A percentile compares a stretch with the other conserved stretches of the same genome.
Conservation (phyloP, 2,329 filamentous ascomycete genomes). For the Fusarium sp. region DNA sequence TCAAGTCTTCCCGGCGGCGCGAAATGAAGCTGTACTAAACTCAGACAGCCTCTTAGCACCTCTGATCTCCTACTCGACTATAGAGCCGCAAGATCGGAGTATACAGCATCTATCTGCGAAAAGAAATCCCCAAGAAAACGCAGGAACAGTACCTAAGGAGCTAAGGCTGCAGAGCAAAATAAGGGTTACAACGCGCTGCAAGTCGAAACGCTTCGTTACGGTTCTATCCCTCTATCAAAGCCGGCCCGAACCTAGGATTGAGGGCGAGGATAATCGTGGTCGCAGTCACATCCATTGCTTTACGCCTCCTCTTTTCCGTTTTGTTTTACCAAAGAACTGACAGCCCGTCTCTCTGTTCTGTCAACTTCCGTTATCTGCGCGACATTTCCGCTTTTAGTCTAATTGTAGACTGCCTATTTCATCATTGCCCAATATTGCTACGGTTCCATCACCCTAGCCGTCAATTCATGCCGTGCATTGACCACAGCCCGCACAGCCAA, state of each 20-base stretch:
- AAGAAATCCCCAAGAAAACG: background rate
- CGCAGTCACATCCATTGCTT: background rate
- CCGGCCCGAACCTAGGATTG: conserved; percentile 7
- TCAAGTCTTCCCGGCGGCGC: background rate
- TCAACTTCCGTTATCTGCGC: background rate
- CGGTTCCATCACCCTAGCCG: conserved; percentile 7
- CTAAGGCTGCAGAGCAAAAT: background rate
- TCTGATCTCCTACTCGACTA: background rate
- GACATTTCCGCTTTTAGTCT: conserved; percentile 3
- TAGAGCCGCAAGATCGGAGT: background rate
- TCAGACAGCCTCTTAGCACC: background rate
- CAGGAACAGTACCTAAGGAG: background rate
- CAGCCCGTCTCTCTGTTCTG: background rate
- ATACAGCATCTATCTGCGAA: conserved; percentile 9
- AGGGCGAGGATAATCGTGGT: conserved; percentile 7
- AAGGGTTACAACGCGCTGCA: background rate
- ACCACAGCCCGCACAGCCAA: conserved; percentile 9
- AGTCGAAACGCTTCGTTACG: conserved; percentile 23
- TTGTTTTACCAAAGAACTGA: background rate
- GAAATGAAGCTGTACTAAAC: background rate
- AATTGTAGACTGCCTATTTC: background rate
- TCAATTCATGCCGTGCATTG: conserved; percentile 28
- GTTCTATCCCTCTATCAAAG: conserved; percentile 13
- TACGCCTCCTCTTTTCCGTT: background rate
- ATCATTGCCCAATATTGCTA: conserved; percentile 6